These are phyloP conservation scores for Tephrocybe sp. DNA, from an alignment of 768 basidiomycete species.

Conservation along the genomic window DNA sequence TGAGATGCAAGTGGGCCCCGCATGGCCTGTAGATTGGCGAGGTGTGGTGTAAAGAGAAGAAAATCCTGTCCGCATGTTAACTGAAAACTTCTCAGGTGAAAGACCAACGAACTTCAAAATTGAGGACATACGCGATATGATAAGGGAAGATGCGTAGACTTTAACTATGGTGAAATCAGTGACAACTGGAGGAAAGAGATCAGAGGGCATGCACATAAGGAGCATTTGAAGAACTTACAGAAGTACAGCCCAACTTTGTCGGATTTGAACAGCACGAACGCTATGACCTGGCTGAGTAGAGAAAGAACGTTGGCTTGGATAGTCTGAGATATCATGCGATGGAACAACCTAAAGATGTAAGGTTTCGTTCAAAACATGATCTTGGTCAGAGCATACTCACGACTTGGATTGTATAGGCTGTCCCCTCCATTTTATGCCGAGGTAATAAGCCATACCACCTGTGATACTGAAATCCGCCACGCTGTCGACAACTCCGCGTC, in stretches of 20 bases:
- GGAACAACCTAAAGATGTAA: not conserved
- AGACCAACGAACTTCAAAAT: not conserved
- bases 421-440: not conserved
- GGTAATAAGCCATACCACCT: not conserved
- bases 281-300: not conserved
- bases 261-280: constrained; percentile 5
- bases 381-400: not conserved
- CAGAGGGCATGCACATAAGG: too few species aligned
- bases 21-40: not conserved
- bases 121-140: not conserved
- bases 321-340: constrained; percentile 1
- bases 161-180: constrained; percentile 3
- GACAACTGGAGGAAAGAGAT: not conserved
- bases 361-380: not conserved
- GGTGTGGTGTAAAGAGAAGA: not conserved
- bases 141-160: constrained; percentile 3
- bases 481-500: not conserved
- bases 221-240: not conserved
- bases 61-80: not conserved
- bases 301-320: constrained; percentile 1
- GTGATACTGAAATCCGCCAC: constrained; percentile 3
- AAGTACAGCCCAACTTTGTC: constrained; percentile 2
- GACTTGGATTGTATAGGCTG: not conserved
- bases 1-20: not conserved
- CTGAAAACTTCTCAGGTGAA: not conserved